A percentile compares a stretch with the other conserved stretches of the same genome.
These are phyloP conservation scores for Wickerhamiella allomyrinae DNA, from an alignment of 805 yeast genomes.

Conservation along the genomic window DNA sequence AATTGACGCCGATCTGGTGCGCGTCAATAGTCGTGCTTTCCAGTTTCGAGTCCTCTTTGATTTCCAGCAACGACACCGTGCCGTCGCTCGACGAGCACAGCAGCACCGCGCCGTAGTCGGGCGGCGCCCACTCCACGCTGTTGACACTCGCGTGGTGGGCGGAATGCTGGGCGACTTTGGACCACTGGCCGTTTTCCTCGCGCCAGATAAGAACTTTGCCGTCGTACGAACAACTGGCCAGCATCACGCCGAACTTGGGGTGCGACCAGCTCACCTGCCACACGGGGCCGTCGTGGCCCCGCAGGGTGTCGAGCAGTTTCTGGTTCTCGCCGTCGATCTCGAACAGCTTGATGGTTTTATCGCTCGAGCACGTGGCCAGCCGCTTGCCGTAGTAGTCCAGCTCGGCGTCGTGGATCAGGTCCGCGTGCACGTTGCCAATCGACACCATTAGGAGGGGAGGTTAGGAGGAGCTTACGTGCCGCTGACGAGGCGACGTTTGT, in stretches of 20 bases:
- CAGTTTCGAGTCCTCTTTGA: conserved; percentile 68
- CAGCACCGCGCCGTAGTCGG: conserved; percentile 85
- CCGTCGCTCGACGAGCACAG: conserved; percentile 92
- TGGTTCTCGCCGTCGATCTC: conserved; percentile 80
- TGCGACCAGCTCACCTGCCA: conserved; percentile 99
- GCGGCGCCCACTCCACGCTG: conserved; percentile 94
- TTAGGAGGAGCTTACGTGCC: too few species aligned
- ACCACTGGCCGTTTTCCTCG: conserved; percentile 82
- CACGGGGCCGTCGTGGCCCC: conserved; percentile 92
- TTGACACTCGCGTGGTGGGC: conserved; percentile 91
- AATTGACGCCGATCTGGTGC: conserved; percentile 85
- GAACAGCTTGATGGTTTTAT: conserved; percentile 86
- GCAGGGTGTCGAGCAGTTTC: conserved; percentile 66
- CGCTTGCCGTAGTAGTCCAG: conserved; percentile 93
- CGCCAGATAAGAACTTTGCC: conserved; percentile 93
- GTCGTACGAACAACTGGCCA: conserved; percentile 91
- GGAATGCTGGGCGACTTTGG: conserved; percentile 70
- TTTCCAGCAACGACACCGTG: conserved; percentile 76
- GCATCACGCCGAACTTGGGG: conserved; percentile 88
- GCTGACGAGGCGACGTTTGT: too few species aligned
- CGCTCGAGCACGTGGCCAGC: conserved; percentile 91
- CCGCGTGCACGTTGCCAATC: conserved; percentile 82
- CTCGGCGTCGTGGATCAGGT: conserved; percentile 90
- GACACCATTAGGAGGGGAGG: conserved; percentile 41
- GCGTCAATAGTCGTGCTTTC: conserved; percentile 35